These are phyloP conservation scores for Apiospora koreana DNA, from an alignment of 2,329 filamentous ascomycete species.

Conservation along the genomic window DNA sequence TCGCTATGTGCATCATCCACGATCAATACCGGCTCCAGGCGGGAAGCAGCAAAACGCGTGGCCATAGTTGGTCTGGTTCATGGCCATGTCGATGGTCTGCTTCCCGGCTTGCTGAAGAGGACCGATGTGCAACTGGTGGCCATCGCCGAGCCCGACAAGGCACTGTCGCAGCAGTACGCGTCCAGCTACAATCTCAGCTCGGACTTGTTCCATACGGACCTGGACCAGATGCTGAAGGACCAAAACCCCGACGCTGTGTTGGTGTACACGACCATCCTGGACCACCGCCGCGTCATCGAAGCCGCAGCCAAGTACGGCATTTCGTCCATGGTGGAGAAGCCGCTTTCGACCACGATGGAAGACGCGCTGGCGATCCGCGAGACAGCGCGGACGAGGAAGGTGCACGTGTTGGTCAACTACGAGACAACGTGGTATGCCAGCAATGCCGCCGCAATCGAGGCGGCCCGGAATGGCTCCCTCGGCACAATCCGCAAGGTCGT, in stretches of 20 bases:
- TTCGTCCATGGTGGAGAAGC: conserved; percentile 1
- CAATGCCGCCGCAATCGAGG: not conserved
- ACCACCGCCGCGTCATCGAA: not conserved
- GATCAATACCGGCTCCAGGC: not conserved
- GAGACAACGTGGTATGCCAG: not conserved
- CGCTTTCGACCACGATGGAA: not conserved
- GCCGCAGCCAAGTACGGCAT: not conserved
- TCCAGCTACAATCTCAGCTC: not conserved
- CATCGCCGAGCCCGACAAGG: not conserved
- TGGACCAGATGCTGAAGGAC: not conserved
- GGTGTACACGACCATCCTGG: not conserved
- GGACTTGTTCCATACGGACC: not conserved
- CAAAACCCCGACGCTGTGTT: not conserved
- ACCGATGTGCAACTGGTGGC: not conserved
- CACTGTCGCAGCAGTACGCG: not conserved
- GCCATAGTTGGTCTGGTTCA: not conserved
- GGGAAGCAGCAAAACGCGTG: not conserved
- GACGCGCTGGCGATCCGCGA: not conserved
- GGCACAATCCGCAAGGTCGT: not conserved
- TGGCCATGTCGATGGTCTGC: not conserved
- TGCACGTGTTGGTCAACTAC: not conserved
- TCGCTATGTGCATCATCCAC: not conserved
- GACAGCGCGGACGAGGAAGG: not conserved
- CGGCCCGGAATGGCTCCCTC: not conserved
- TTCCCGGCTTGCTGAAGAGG: not conserved